These are phyloP conservation scores for Suillus americanus DNA, from an alignment of 768 basidiomycete species.

Conservation along the genomic window DNA sequence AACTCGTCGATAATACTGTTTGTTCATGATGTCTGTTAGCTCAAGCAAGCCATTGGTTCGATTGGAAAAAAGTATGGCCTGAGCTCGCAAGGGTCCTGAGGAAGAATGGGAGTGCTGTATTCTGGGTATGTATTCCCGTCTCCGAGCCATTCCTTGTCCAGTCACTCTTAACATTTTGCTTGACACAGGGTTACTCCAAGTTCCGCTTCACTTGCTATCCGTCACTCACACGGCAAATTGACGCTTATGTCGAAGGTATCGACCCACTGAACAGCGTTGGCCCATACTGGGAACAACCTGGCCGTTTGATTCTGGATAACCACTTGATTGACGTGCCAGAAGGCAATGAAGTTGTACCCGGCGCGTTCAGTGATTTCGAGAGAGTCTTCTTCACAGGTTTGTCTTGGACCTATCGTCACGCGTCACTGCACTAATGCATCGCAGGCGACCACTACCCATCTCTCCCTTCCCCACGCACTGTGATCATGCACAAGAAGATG, in stretches of 20 bases:
- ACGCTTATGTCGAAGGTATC: slow-evolving; percentile 55
- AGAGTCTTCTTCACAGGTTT: slow-evolving; percentile 61
- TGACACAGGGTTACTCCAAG: slow-evolving; percentile 62
- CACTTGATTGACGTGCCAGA: slow-evolving; percentile 67
- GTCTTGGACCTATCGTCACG: slow-evolving; percentile 8
- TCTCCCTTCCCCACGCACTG: slow-evolving; percentile 31
- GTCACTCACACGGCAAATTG: slow-evolving; percentile 56
- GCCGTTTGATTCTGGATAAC: slow-evolving; percentile 69
- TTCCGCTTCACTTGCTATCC: slow-evolving; percentile 65
- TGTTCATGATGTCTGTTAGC: slow-evolving; percentile 37
- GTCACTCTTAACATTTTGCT: background rate
- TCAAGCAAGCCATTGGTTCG: slow-evolving; percentile 83
- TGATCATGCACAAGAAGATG: slow-evolving; percentile 59
- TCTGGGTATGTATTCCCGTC: slow-evolving; percentile 54
- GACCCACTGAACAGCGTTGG: slow-evolving; percentile 58
- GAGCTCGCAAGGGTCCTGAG: slow-evolving; percentile 61
- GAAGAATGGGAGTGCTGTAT: slow-evolving; percentile 64
- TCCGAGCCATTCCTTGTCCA: background rate
- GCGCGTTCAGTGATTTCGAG: slow-evolving; percentile 41
- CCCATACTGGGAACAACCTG: slow-evolving; percentile 76
- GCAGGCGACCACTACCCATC: slow-evolving; percentile 43
- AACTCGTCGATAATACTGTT: background rate
- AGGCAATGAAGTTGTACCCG: slow-evolving; percentile 37
- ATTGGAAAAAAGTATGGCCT: slow-evolving; percentile 70
- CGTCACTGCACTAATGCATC: background rate